Evolutionary conservation across 108 stramenopile species (phyloP), one percentile per base, ranked within the genome.

Genomic region (Pelagomonas calceolata): DNA sequence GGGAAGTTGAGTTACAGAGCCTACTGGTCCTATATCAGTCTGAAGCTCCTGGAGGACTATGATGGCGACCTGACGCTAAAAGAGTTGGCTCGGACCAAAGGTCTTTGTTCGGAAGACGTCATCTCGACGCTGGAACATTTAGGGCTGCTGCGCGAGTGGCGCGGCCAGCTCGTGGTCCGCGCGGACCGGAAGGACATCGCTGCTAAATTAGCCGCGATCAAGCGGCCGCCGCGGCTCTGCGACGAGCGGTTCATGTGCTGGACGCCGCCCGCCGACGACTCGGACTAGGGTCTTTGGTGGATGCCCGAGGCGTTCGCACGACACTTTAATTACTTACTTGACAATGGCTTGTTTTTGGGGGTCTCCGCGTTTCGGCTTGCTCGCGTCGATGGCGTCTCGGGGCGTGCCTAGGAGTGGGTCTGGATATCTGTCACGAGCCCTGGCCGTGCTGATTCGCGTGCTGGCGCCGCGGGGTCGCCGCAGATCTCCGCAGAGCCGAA

Each of bases 121-220:
- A 91, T 99, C 43, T 89, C 87, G 39, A 98, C 99, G 12, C 82
- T 99, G 70, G 93, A 96, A 72, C 85, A 80, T 35, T 75, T 97
- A 67, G 90, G 92, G 69, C 90, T 99, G 89, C 92, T 98, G 68
- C 88, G 92, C 70, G 89, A 88, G 71, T 97, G 95, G 94, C 98
- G 96, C 81, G 99, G 99, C 4, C 99, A 97, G 84, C 95, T 97
- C 82, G 95, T 97, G 18, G 85, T 94, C 26, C 88, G 87, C 75
- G 91, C 92, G 71, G 86, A 88, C 67, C 89, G 89, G 75, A 80
- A 83, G 34, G 81, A 79, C 31, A 80, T 94, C 67, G 74, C 84
- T 34, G 80, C 14, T 26, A 16, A 26, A 3, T 26, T 60, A 17
- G 26, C 21, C 51, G 21, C 26, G 21, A 26, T 60, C 51, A 26